Percentiles rank a stretch among this genome's conserved stretches.
phyloP scores from a whole-genome alignment of 1,284 basidiomycete genomes.

The Moesziomyces globuligerus region DNA sequence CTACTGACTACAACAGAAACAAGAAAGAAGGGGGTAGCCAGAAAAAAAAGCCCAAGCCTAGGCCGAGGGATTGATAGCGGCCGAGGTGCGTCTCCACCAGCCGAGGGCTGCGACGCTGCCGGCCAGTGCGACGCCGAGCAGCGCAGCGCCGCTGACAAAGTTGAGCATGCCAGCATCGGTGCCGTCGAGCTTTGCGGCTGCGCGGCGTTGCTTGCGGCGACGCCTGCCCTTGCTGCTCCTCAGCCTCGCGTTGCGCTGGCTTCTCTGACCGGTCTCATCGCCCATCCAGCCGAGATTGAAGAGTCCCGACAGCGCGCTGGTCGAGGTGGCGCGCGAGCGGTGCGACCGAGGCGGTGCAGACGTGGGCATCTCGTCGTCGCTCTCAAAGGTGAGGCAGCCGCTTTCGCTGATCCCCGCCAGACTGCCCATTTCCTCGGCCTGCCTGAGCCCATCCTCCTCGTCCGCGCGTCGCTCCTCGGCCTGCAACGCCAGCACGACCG shows the following conservation, averaged over 20 bases:
- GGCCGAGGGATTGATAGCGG: slow-evolving; percentile 31
- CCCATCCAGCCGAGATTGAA: slow-evolving; percentile 22
- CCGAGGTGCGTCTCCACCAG: slow-evolving; percentile 48
- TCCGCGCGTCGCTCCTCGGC: slow-evolving; percentile 19
- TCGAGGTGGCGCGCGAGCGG: slow-evolving; percentile 8
- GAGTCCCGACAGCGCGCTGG: slow-evolving; percentile 12
- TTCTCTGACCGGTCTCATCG: not conserved
- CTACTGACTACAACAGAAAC: too few species aligned
- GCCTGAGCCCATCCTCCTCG: slow-evolving; percentile 28
- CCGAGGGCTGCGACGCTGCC: slow-evolving; percentile 47
- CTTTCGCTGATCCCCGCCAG: slow-evolving; percentile 40
- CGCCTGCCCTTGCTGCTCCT: not conserved
- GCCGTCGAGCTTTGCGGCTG: slow-evolving; percentile 17
- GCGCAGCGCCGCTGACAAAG: slow-evolving; percentile 50
- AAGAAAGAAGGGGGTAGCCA: too few species aligned
- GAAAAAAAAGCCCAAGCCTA: too few species aligned
- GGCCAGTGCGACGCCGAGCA: slow-evolving; percentile 45
- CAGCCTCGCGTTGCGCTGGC: too few species aligned
- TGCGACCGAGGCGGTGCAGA: slow-evolving; percentile 6
- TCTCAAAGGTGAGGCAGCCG: slow-evolving; percentile 44
- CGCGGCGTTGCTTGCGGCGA: slow-evolving; percentile 16
- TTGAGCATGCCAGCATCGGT: slow-evolving; percentile 41
- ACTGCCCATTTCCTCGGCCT: slow-evolving; percentile 50
- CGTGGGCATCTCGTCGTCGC: slow-evolving; percentile 35
- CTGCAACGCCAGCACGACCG: slow-evolving; percentile 25